phyloP scores from a whole-genome alignment of 2,329 filamentous ascomycete species.

The Clonostachys byssicola region DNA sequence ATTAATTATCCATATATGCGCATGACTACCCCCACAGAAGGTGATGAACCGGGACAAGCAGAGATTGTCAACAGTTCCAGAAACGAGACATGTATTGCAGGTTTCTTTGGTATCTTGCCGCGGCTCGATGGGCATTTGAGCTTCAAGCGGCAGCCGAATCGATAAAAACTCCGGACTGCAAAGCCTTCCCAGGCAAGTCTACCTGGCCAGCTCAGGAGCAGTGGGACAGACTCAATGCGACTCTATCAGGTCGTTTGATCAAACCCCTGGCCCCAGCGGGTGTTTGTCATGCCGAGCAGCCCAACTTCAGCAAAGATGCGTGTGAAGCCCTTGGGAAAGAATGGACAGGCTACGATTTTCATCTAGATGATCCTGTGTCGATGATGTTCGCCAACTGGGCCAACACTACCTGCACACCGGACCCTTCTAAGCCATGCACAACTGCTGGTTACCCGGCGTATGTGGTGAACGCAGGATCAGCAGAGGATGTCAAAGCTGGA shows the following conservation, averaged over 20 bases:
- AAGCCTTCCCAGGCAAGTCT: background rate
- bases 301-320: slow-evolving; percentile 12
- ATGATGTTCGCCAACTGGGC: slow-evolving; percentile 34
- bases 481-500: slow-evolving; percentile 21
- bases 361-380: slow-evolving; percentile 19
- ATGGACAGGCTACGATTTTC: slow-evolving; percentile 20
- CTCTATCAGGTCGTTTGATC: background rate
- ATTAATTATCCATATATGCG: no score
- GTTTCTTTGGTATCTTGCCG: no score
- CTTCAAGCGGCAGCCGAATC: no score
- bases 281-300: slow-evolving; percentile 18
- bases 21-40: no score
- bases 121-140: no score
- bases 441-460: slow-evolving; percentile 23
- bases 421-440: slow-evolving; percentile 24
- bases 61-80: no score
- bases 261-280: slow-evolving; percentile 20
- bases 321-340: slow-evolving; percentile 17
- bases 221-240: background rate
- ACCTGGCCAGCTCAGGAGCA: background rate
- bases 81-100: no score
- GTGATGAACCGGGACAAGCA: no score
- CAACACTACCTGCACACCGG: slow-evolving; percentile 46
- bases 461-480: slow-evolving; percentile 25
- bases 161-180: background rate